Evolutionary conservation across 208 protist species (phyloP).

Genomic region (Porcisia hertigi): DNA sequence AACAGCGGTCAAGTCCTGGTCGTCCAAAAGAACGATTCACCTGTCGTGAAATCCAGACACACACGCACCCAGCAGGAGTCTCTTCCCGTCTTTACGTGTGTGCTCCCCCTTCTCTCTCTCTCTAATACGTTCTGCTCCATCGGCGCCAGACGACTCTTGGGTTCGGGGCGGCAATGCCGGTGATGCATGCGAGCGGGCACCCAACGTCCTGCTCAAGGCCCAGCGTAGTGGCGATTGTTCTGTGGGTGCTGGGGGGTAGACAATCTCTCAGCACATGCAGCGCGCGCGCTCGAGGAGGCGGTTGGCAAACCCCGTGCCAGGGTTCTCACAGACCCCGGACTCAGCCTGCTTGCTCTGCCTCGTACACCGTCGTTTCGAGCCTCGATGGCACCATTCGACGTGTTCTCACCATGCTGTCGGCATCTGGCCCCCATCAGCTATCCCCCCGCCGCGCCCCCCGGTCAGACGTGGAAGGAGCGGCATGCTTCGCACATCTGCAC

Average conservation of each 20-base stretch:
- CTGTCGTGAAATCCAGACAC: too few species aligned
- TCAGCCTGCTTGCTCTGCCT: background rate
- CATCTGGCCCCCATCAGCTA: too few species aligned
- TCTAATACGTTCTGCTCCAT: background rate
- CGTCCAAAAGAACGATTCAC: too few species aligned
- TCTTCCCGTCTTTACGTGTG: background rate
- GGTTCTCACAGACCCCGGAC: background rate
- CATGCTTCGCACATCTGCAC: too few species aligned
- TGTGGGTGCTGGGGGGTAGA: background rate
- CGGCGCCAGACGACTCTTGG: background rate
- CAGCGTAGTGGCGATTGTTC: background rate
- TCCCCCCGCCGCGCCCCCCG: too few species aligned
- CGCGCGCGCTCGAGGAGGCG: background rate
- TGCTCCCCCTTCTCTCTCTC: background rate
- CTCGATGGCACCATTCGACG: too few species aligned
- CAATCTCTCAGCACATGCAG: background rate
- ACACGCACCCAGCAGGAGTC: too few species aligned
- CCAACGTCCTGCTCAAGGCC: background rate
- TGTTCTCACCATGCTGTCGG: too few species aligned
- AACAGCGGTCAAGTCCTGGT: too few species aligned
- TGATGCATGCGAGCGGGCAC: background rate
- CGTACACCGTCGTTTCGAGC: background rate
- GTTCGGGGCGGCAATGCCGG: too few species aligned
- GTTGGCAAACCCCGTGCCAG: background rate
- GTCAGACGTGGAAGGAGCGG: too few species aligned